Conservation (phyloP, 805 yeast species). For the Debaryomyces tyrocola region DNA sequence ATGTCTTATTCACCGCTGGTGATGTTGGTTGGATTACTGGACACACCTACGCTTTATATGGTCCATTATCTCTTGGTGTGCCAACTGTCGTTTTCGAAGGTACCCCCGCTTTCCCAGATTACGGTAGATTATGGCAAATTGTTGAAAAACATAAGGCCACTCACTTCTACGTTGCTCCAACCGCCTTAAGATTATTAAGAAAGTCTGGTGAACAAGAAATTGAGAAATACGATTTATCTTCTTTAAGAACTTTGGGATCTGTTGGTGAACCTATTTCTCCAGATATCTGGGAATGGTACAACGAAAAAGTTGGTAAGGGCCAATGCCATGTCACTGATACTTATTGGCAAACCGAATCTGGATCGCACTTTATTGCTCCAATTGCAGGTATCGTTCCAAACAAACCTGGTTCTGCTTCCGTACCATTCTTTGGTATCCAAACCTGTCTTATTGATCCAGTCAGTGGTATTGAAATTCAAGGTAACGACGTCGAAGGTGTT, state of each 20-base stretch:
- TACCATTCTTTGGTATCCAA: slow-evolving; percentile 82
- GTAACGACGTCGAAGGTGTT: slow-evolving; percentile 78
- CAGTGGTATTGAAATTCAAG: slow-evolving; percentile 65
- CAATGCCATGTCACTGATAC: slow-evolving; percentile 77
- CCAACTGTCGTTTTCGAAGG: slow-evolving; percentile 83
- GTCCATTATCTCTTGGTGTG: slow-evolving; percentile 74
- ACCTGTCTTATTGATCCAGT: slow-evolving; percentile 74
- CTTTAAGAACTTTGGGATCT: slow-evolving; percentile 72
- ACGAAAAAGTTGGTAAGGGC: slow-evolving; percentile 67
- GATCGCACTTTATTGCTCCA: slow-evolving; percentile 77
- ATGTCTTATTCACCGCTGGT: slow-evolving; percentile 80
- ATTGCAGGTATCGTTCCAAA: slow-evolving; percentile 74
- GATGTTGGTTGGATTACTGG: slow-evolving; percentile 94
- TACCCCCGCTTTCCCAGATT: slow-evolving; percentile 83
- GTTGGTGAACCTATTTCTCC: slow-evolving; percentile 88
- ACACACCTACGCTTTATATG: slow-evolving; percentile 80
- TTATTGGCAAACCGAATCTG: slow-evolving; percentile 89
- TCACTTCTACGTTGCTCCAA: slow-evolving; percentile 83
- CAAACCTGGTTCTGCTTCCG: slow-evolving; percentile 83
- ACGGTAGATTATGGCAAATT: slow-evolving; percentile 78
- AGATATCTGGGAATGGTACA: slow-evolving; percentile 87
- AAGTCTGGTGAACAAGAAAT: slow-evolving; percentile 69
- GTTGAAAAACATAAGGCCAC: slow-evolving; percentile 69
- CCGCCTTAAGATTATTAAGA: slow-evolving; percentile 74
- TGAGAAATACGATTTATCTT: slow-evolving; percentile 58